A percentile compares a stretch with the other conserved stretches of the same genome.
These are phyloP conservation scores for Ogataea henricii DNA, from an alignment of 805 yeast genomes.

Conservation along the genomic window DNA sequence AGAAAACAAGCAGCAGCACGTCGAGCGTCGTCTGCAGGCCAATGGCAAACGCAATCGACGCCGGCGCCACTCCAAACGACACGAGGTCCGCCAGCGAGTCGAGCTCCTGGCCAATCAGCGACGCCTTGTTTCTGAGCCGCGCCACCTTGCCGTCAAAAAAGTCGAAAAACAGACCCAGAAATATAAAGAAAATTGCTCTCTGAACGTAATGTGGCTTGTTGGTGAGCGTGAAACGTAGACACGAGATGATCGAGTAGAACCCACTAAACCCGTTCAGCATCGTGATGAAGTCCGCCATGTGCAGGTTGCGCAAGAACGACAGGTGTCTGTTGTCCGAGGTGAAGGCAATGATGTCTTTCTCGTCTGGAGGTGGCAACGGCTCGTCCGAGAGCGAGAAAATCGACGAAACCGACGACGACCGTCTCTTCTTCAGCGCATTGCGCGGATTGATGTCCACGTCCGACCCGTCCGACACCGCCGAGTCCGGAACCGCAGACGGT, in stretches of 20 bases:
- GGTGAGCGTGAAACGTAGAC: constrained; percentile 77
- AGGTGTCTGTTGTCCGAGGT: constrained; percentile 84
- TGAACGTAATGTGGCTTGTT: constrained; percentile 70
- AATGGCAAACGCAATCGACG: constrained; percentile 85
- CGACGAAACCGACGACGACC: constrained; percentile 40
- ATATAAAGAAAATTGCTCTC: constrained; percentile 84
- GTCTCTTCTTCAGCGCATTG: constrained; percentile 22
- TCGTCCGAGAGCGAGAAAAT: constrained; percentile 54
- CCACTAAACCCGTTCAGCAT: constrained; percentile 93
- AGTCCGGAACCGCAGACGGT: constrained; percentile 10
- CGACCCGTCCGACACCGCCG: constrained; percentile 29
- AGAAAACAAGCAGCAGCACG: constrained; percentile 70
- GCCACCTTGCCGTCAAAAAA: constrained; percentile 98
- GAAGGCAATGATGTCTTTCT: constrained; percentile 74
- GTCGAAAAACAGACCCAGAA: constrained; percentile 92
- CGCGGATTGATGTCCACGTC: constrained; percentile 22
- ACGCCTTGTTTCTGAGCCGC: constrained; percentile 85
- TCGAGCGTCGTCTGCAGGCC: constrained; percentile 88
- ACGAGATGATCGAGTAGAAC: constrained; percentile 84
- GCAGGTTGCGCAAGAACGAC: constrained; percentile 81
- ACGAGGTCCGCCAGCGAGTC: constrained; percentile 95
- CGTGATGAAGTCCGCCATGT: constrained; percentile 95
- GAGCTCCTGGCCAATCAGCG: constrained; percentile 95
- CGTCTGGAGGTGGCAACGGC: constrained; percentile 76
- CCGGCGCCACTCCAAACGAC: constrained; percentile 95